Conservation (phyloP, 1,284 basidiomycete genomes). For the Ceratobasidium sp. region DNA sequence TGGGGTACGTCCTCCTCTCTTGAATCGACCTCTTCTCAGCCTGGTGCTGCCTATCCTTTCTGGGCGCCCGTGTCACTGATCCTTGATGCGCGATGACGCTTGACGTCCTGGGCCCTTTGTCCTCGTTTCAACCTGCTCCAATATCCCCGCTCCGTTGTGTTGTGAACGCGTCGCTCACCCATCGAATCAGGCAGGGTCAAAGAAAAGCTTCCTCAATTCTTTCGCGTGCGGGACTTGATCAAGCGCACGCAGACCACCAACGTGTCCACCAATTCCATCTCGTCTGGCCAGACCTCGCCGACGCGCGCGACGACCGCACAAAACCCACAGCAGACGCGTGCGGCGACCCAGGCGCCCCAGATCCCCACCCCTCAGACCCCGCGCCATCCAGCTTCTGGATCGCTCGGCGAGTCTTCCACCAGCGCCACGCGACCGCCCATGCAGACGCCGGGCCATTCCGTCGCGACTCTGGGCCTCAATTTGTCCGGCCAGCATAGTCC, state of each 20-base stretch:
- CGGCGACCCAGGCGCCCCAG: constrained; percentile 37
- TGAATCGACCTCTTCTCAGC: constrained; percentile 26
- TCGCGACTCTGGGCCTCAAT: constrained; percentile 21
- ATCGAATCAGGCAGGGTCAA: constrained; percentile 47
- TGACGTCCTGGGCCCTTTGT: constrained; percentile 40
- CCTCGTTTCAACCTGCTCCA: constrained; percentile 36
- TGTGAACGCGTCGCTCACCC: constrained; percentile 40
- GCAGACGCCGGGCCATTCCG: constrained; percentile 20
- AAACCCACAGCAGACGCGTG: constrained; percentile 35
- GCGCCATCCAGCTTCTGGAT: constrained; percentile 38
- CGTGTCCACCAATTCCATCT: constrained; percentile 30
- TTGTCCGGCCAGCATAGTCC: constrained; percentile 38
- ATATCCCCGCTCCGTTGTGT: constrained; percentile 33
- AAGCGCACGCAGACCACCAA: constrained; percentile 42
- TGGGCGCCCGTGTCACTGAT: constrained; percentile 37
- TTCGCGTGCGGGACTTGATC: constrained; percentile 49
- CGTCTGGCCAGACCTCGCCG: constrained; percentile 36
- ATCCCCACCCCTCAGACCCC: constrained; percentile 36
- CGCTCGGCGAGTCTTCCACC: constrained; percentile 35
- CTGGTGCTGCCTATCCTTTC: constrained; percentile 19
- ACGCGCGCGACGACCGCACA: constrained; percentile 33
- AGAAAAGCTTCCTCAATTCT: constrained; percentile 50
- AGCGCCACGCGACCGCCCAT: constrained; percentile 39
- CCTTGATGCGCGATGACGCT: constrained; percentile 42
- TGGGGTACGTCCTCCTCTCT: constrained; percentile 47